Conservation (phyloP, 805 yeast genomes). For the Brettanomyces sp. region DNA sequence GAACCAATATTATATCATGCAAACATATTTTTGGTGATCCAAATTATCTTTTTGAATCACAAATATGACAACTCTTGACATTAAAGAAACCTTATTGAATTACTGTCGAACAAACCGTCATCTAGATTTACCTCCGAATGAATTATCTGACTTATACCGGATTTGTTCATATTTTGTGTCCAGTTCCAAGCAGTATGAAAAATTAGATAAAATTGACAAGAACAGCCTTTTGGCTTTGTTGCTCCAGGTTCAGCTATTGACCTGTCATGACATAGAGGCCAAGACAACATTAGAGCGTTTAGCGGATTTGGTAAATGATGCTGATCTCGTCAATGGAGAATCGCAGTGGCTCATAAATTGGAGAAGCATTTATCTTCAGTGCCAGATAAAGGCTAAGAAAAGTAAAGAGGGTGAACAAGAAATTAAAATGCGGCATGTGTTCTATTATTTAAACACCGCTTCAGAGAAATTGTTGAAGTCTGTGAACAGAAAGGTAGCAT, state of each 20-base stretch:
- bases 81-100: background rate
- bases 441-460: conserved; percentile 23
- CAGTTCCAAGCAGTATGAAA: background rate
- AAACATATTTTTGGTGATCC: too few relatives aligned
- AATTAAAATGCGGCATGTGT: conserved; percentile 15
- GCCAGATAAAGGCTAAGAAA: conserved; percentile 31
- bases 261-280: conserved; percentile 67
- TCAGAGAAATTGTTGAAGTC: conserved; percentile 10
- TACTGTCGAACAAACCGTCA: conserved; percentile 1
- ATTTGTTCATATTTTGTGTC: background rate
- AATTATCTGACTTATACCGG: background rate
- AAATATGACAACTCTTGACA: background rate
- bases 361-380: conserved; percentile 47
- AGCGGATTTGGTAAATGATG: conserved; percentile 36
- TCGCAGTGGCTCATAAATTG: conserved; percentile 47
- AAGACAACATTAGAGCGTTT: conserved; percentile 53
- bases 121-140: background rate
- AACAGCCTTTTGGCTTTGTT: conserved; percentile 61
- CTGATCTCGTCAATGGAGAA: conserved; percentile 33
- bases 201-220: conserved; percentile 33
- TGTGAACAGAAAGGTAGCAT: conserved; percentile 5
- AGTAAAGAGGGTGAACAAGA: conserved; percentile 2
- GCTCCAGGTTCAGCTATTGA: conserved; percentile 52
- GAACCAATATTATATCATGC: too few relatives aligned
- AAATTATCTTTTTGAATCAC: background rate